phyloP scores from a whole-genome alignment of 257 asterid species.

The Penstemon davidsonii region DNA sequence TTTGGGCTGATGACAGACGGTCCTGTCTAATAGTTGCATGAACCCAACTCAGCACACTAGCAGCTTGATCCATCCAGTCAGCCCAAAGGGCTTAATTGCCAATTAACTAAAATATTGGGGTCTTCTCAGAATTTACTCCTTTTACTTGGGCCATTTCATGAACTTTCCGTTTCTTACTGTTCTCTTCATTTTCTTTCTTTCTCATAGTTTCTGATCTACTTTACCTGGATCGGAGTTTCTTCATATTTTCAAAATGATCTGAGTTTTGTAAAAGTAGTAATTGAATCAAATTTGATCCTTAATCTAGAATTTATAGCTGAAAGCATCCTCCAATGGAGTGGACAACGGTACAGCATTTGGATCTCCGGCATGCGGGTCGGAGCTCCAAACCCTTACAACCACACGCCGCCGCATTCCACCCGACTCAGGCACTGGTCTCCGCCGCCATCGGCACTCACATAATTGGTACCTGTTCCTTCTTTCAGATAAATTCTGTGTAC shows the following conservation, averaged over 20 bases:
- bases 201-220: not conserved
- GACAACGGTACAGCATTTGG: constrained; percentile 95
- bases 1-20: too few species aligned
- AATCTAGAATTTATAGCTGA: constrained; percentile 22
- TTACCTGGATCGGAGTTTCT: constrained; percentile 9
- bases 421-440: constrained; percentile 77
- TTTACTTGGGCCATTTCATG: too few species aligned
- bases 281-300: not conserved
- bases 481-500: not conserved
- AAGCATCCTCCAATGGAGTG: constrained; percentile 67
- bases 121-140: too few species aligned
- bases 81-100: too few species aligned
- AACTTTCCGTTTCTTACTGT: too few species aligned
- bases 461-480: constrained; percentile 45
- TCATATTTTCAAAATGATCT: not conserved
- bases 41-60: too few species aligned
- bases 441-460: constrained; percentile 80
- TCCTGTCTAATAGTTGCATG: too few species aligned
- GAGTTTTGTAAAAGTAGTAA: not conserved
- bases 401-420: constrained; percentile 95
- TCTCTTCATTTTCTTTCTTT: too few species aligned
- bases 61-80: too few species aligned
- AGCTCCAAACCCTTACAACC: constrained; percentile 92
- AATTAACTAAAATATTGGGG: too few species aligned
- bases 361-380: constrained; percentile 96